Evolutionary conservation across 1,139 yeast species (phyloP), one percentile per base, ranked within the genome.

Genomic region (Candida sojae): DNA sequence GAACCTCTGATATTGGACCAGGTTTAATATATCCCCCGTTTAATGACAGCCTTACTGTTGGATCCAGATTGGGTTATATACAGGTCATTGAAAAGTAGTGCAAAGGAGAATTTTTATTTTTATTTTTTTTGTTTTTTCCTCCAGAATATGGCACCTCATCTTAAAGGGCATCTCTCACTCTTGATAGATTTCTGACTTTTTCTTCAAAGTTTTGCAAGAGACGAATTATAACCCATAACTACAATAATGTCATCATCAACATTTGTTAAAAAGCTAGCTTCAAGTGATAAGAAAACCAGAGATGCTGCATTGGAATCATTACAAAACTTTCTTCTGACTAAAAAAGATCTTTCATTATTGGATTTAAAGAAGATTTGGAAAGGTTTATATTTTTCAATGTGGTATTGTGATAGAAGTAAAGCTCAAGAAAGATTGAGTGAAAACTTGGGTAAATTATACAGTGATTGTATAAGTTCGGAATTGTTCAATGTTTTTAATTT

Each of bases 391-490:
- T 93, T 77, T 64, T 84, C 90, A 29, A 89, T 93, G 96, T 93
- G 99, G 99, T 90, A 87, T 68, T 82, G 96, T 62, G 99, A 93
- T 67, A 82, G 95, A 59, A 96, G 97, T 30, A 77, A 86, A 57
- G 95, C 96, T 29, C 99, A 93, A 68, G 96, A 91, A 65, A 73
- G 85, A 50, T 73, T 93, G 41, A 96, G 97, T 3, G 82, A 78
- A 46, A 83, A 82, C 44, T 72, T 93, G 53, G 96, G 95, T 0
- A 75, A 70, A 44, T 71, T 93, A 43, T 79, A 78, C 51, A 71
- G 81, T 25, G 72, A 75, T 29, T 70, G 71, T 28, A 69, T 81
- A n/a, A 10, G 33, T 11, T 41, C 31, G 17, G 23, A 34, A 13
- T 45, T 48, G 17, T 61, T 59, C 37, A 50, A 56, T 4, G 67